Percentiles rank a stretch among this genome's conserved stretches.
phyloP scores from a whole-genome alignment of 2,329 filamentous ascomycete species.

The Colletotrichum sp. region DNA sequence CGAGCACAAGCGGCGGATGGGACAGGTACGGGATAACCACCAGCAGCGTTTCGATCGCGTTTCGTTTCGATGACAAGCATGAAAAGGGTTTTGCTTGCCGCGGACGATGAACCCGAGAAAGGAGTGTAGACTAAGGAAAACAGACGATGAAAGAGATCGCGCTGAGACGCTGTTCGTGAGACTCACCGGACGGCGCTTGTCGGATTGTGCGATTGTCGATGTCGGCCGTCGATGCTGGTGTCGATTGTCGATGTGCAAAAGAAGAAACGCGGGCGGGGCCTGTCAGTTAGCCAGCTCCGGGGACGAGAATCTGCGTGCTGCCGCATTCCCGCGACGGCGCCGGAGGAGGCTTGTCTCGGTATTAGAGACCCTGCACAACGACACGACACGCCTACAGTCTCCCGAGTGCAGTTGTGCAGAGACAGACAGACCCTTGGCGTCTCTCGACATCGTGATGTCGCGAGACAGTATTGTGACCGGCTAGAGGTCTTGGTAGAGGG shows the following conservation, averaged over 20 bases:
- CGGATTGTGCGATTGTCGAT: not conserved
- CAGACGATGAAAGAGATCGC: not conserved
- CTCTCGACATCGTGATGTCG: not conserved
- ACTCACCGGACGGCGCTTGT: not conserved
- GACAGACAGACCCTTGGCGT: not conserved
- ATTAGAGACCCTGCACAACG: not conserved
- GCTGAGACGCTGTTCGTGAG: not conserved
- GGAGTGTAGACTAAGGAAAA: not conserved
- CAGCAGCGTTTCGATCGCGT: constrained; percentile 11
- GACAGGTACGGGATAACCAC: not conserved
- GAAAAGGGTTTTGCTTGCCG: not conserved
- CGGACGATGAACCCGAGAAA: not conserved
- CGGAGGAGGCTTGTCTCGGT: not conserved
- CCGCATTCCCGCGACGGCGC: not conserved
- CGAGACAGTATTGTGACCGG: not conserved
- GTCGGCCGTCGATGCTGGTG: not conserved
- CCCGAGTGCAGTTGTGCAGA: not conserved
- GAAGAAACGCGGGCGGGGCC: not conserved
- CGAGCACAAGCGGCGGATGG: not conserved
- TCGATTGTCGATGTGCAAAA: not conserved
- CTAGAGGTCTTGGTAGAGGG: not conserved
- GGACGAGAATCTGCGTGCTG: not conserved
- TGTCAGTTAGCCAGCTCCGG: not conserved
- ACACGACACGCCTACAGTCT: not conserved
- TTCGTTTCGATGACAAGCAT: constrained; percentile 5